Percentiles rank a stretch among this genome's conserved stretches.
These are phyloP conservation scores for Eimeria acervulina DNA, from an alignment of 169 alveolate species.

Conservation along the genomic window DNA sequence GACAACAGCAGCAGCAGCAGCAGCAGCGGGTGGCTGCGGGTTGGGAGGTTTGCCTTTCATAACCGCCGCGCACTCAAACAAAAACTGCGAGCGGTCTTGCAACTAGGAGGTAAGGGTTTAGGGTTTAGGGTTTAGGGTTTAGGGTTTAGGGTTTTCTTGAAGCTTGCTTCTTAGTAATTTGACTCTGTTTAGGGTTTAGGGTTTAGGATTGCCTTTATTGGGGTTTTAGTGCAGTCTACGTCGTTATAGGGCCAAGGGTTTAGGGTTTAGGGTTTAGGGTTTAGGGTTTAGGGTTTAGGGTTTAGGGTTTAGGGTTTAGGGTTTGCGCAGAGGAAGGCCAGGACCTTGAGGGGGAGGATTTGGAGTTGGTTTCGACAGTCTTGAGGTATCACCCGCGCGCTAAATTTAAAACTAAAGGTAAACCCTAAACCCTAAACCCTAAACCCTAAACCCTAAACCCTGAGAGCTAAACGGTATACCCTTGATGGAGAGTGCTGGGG, in stretches of 20 bases:
- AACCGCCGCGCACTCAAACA: conserved; percentile 23
- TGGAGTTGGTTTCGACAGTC: conserved; percentile 80
- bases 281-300: conserved; percentile 17
- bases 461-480: not conserved
- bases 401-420: conserved; percentile 17
- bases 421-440: not conserved
- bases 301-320: conserved; percentile 12
- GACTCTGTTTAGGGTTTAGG: not conserved
- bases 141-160: not conserved
- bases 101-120: conserved; percentile 22
- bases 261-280: conserved; percentile 13
- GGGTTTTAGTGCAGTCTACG: not conserved
- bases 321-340: conserved; percentile 72
- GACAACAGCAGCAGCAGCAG: conserved; percentile 45
- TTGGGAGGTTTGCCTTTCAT: conserved; percentile 17
- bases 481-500: no score
- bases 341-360: conserved; percentile 85
- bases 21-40: conserved; percentile 20
- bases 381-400: conserved; percentile 84
- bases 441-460: not conserved
- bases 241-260: not conserved
- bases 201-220: not conserved
- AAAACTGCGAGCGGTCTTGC: conserved; percentile 7
- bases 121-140: conserved; percentile 32
- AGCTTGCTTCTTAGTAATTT: not conserved